These are phyloP conservation scores for Phytophthora parvispora DNA, from an alignment of 352 stramenopile genomes.

Conservation along the genomic window DNA sequence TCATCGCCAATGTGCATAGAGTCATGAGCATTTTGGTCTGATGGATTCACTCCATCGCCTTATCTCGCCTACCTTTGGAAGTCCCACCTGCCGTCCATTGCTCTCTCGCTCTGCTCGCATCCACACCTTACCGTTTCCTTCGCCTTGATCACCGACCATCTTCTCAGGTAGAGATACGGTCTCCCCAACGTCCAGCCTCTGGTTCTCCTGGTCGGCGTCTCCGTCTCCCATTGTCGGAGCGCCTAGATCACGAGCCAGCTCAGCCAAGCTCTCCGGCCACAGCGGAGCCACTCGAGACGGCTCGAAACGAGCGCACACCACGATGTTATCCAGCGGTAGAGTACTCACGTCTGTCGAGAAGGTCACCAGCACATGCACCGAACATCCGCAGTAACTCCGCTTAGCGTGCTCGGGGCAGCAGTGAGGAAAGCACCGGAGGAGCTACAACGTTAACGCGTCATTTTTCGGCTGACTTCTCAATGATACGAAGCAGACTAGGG, in stretches of 20 bases:
- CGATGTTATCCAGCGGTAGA: constrained; percentile 7
- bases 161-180: background rate
- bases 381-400: constrained; percentile 46
- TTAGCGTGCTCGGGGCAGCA: constrained; percentile 40
- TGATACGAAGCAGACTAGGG: too few species aligned
- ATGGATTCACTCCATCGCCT: too few species aligned
- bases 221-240: background rate
- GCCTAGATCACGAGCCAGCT: background rate
- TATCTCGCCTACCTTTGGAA: background rate
- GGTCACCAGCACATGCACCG: constrained; percentile 36
- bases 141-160: background rate
- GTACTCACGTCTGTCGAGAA: constrained; percentile 6
- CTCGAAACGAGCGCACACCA: constrained; percentile 41
- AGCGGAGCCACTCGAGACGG: constrained; percentile 9
- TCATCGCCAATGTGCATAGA: too few species aligned
- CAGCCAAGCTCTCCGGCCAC: background rate
- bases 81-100: background rate
- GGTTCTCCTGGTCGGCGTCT: background rate
- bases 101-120: background rate
- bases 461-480: too few species aligned
- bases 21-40: too few species aligned
- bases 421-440: constrained; percentile 45
- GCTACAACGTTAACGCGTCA: background rate
- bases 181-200: background rate
- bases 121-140: background rate